phyloP scores from a whole-genome alignment of 2,329 filamentous ascomycete species.

The Colletotrichum sansevieriae region DNA sequence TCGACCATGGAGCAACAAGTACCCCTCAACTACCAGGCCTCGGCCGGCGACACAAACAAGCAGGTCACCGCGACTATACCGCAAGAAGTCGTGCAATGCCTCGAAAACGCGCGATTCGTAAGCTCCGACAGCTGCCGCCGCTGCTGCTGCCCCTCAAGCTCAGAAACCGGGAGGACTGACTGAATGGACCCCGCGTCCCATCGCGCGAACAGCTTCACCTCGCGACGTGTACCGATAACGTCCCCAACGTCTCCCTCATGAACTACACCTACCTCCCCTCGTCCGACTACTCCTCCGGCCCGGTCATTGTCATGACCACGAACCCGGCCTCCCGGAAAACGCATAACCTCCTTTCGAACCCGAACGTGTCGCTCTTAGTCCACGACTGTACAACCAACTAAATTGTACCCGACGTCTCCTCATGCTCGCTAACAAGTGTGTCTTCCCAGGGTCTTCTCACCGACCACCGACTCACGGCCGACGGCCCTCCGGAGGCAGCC shows the following conservation, averaged over 20 bases:
- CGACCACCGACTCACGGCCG: constrained; percentile 81
- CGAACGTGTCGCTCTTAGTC: constrained; percentile 91
- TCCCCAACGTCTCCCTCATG: constrained; percentile 96
- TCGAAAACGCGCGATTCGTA: constrained; percentile 96
- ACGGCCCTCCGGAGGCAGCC: constrained; percentile 71
- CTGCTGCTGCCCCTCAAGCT: constrained; percentile 28
- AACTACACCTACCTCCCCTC: constrained; percentile 97
- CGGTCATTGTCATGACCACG: constrained; percentile 96
- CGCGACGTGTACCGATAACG: constrained; percentile 86
- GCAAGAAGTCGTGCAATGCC: constrained; percentile 86
- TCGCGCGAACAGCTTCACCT: constrained; percentile 81
- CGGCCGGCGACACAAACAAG: constrained; percentile 79
- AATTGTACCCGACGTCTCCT: too few species aligned
- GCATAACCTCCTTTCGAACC: constrained; percentile 85
- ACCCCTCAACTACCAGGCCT: constrained; percentile 81
- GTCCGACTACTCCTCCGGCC: constrained; percentile 75
- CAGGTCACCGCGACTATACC: constrained; percentile 79
- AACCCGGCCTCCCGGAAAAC: constrained; percentile 84
- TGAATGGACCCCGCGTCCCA: not conserved
- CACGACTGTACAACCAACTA: constrained; percentile 77
- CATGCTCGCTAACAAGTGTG: constrained; percentile 21
- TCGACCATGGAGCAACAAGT: constrained; percentile 73
- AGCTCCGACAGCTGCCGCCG: constrained; percentile 44
- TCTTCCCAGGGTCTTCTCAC: constrained; percentile 80
- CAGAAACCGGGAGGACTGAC: not conserved